Conservation (phyloP, 2,329 filamentous ascomycete genomes). For the Madurella mycetomatis region DNA sequence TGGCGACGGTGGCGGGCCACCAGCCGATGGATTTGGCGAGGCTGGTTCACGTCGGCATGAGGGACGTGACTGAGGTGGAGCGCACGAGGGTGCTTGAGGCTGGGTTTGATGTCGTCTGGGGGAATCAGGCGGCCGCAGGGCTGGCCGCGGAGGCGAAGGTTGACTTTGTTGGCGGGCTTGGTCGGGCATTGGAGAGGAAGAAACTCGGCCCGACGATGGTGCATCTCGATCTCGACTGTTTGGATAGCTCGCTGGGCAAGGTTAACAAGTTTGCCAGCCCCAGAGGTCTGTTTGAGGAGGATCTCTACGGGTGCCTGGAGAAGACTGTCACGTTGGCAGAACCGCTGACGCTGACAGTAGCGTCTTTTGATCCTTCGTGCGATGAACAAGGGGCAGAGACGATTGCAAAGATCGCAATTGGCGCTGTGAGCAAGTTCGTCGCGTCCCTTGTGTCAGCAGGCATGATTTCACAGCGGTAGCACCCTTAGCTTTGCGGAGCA, state of each 20-base stretch:
- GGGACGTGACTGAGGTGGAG: constrained; percentile 30
- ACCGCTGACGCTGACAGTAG: constrained; percentile 13
- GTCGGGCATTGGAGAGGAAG: constrained; percentile 2
- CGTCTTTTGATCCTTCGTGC: constrained; percentile 17
- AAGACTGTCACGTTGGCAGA: constrained; percentile 2
- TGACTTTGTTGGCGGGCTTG: constrained; percentile 5
- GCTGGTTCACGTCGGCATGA: constrained; percentile 28
- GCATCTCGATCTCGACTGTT: constrained; percentile 15
- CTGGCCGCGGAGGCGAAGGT: not conserved
- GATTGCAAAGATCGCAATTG: not conserved
- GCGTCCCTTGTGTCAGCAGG: not conserved
- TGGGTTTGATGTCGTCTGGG: constrained; percentile 28
- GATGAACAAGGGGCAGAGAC: constrained; percentile 6
- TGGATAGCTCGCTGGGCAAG: constrained; percentile 11
- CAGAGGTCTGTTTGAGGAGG: constrained; percentile 7
- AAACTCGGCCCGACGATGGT: not conserved
- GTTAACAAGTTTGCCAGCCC: constrained; percentile 12
- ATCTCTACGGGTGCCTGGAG: constrained; percentile 9
- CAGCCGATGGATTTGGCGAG: constrained; percentile 17
- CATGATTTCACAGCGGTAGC: not conserved
- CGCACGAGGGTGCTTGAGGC: constrained; percentile 29
- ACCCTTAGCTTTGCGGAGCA: too few relatives aligned
- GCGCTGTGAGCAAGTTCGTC: not conserved
- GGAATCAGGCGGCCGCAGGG: not conserved
- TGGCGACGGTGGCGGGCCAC: constrained; percentile 23